Evolutionary conservation across 2,329 filamentous ascomycete genomes (phyloP).

Genomic region (Penicillium thymicola): DNA sequence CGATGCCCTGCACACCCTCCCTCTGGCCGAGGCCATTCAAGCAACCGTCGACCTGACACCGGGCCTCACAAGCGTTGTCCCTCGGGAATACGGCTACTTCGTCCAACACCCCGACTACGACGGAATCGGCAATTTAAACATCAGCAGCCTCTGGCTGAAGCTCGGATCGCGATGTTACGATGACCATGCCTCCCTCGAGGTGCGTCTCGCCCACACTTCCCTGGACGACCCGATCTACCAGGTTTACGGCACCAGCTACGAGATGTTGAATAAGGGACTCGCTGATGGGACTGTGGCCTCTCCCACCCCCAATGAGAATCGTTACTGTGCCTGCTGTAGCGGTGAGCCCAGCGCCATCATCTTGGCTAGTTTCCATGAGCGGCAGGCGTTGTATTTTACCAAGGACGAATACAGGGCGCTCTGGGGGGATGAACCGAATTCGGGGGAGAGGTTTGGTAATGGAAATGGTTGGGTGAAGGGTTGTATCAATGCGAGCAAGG

Average conservation of each 20-base stretch:
- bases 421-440: slow-evolving; percentile 13
- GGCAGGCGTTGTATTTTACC: slow-evolving; percentile 15
- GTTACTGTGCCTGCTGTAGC: slow-evolving; percentile 18
- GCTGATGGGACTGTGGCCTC: slow-evolving; percentile 8
- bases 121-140: slow-evolving; percentile 15
- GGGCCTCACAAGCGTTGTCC: slow-evolving; percentile 11
- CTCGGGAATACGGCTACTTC: slow-evolving; percentile 10
- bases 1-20: slow-evolving; percentile 6
- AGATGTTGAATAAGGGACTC: neutral
- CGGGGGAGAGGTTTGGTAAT: neutral
- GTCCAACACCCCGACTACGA: slow-evolving; percentile 13
- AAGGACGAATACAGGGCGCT: slow-evolving; percentile 14
- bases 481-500: neutral
- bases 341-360: slow-evolving; percentile 21
- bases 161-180: slow-evolving; percentile 8
- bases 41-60: slow-evolving; percentile 12
- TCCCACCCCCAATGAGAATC: neutral
- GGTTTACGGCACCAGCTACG: slow-evolving; percentile 12
- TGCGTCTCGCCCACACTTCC: slow-evolving; percentile 14
- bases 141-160: slow-evolving; percentile 14
- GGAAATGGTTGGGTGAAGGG: neutral
- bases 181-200: slow-evolving; percentile 16
- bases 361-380: slow-evolving; percentile 6
- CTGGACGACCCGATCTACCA: slow-evolving; percentile 14
- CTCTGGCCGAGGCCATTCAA: slow-evolving; percentile 11